These are phyloP conservation scores for Friedmanniomyces simplex DNA, from an alignment of 495 filamentous ascomycete genomes.

Conservation along the genomic window DNA sequence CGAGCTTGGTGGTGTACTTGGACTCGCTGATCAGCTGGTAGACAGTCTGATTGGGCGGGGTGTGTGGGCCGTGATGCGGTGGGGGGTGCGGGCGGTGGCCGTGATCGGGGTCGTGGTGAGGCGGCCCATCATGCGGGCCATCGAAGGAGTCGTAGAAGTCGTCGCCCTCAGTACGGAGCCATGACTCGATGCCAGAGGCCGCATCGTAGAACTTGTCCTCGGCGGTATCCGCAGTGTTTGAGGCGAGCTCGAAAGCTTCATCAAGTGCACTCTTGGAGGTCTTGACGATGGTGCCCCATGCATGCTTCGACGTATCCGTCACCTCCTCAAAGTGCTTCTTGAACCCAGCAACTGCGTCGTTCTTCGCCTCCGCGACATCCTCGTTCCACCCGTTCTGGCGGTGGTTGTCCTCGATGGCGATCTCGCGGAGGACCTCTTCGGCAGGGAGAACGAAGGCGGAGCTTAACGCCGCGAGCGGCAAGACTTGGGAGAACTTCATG, in stretches of 20 bases:
- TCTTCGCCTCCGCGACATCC: conserved; percentile 29
- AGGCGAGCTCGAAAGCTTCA: conserved; percentile 34
- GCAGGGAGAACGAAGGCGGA: conserved; percentile 53
- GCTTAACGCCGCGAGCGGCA: conserved; percentile 44
- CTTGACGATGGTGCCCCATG: conserved; percentile 29
- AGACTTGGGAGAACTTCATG: conserved; percentile 42
- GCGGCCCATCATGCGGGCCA: conserved; percentile 21
- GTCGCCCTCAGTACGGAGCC: conserved; percentile 28
- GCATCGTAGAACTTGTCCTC: conserved; percentile 31
- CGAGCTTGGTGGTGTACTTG: conserved; percentile 67
- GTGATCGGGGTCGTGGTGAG: conserved; percentile 19
- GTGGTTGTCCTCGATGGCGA: conserved; percentile 34
- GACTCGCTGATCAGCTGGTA: conserved; percentile 64
- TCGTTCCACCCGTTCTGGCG: conserved; percentile 26
- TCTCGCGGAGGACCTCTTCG: conserved; percentile 35
- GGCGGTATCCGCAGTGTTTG: conserved; percentile 28
- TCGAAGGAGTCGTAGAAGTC: conserved; percentile 26
- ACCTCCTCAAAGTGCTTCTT: conserved; percentile 11
- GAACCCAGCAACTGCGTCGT: conserved; percentile 26
- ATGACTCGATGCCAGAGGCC: conserved; percentile 36
- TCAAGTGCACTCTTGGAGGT: conserved; percentile 38
- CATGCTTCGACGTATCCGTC: conserved; percentile 10
- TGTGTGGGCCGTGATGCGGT: conserved; percentile 22
- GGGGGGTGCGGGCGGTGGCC: conserved; percentile 25
- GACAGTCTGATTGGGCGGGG: conserved; percentile 53